Evolutionary conservation across 2,329 filamentous ascomycete species (phyloP), one percentile per base, ranked within the genome.

Genomic region (Exophiala alcalophila): DNA sequence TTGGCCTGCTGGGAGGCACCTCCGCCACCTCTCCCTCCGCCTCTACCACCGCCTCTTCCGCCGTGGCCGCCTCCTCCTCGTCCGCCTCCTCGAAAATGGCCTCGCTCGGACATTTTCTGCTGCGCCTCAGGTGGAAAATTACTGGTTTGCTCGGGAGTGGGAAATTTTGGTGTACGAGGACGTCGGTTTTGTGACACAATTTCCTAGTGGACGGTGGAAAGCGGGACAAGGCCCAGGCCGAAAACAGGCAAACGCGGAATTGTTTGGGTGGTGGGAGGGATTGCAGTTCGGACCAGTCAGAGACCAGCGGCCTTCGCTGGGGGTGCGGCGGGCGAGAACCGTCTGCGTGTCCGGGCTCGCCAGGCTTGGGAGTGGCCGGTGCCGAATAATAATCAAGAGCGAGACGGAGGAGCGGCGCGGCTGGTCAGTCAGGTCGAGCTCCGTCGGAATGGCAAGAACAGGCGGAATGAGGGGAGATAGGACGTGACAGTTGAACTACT

Each of bases 51-150:
- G 14, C 61, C 56, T 26, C 65, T 62, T 39, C 72, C 72, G 52
- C 73, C 65, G 50, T 71, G 75, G 51, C 76, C 73, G 37, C 52
- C 48, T 18, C 37, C 45, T 61, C 47, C 37, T 18, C 43, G 16
- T 15, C 30, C 37, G 20, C 44, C 37, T 29, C 50, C 49, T 73
- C 77, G 58, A 74, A 80, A 78, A 70, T 80, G 63, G 40, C 64
- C 64, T 61, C 66, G 57, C 56, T 69, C 66, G 50, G 66, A 66
- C 65, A 69, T 68, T 35, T 40, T 30, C 27, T 29, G 10, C 16
- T 35, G 38, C 36, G 9, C n/a, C n/a, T n/a, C n/a, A n/a, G n/a
- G n/a, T n/a, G n/a, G n/a, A n/a, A n/a, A n/a, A n/a, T n/a, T n/a
- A n/a, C n/a, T n/a, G n/a, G 35, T 29, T 36, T 34, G 24, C 14